Base-by-base conservation (phyloP, 73 alveolate species). In the Symbiodinium pilosum region DNA sequence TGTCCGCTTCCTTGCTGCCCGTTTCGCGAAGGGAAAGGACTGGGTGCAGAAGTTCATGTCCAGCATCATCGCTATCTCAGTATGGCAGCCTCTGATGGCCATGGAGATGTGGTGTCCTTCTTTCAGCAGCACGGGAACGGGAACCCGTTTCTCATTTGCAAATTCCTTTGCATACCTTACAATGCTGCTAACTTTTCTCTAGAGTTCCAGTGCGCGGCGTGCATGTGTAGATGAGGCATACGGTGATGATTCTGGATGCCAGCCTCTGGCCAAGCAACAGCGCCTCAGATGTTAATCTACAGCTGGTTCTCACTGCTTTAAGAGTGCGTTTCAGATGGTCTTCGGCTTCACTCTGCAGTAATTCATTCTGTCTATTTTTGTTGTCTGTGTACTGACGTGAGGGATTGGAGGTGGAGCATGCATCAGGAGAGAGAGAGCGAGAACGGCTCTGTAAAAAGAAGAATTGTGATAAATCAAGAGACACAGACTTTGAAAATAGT, bases 261-360 rank as follows among this genome's bases (percentile, higher is more conserved):
- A 36, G 64, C 91, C 11, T 36, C 41, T 83, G 91, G 91, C 91
- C 91, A 5, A n/a, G n/a, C n/a, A n/a, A n/a, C n/a, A n/a, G n/a
- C n/a, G n/a, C n/a, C n/a, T n/a, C n/a, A n/a, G n/a, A n/a, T n/a
- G n/a, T n/a, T n/a, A n/a, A n/a, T n/a, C n/a, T n/a, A n/a, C n/a
- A n/a, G n/a, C n/a, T n/a, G n/a, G n/a, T n/a, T n/a, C n/a, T n/a
- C n/a, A n/a, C n/a, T n/a, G n/a, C n/a, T n/a, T n/a, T n/a, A n/a
- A n/a, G n/a, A n/a, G n/a, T n/a, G n/a, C n/a, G n/a, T n/a, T n/a
- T n/a, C n/a, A n/a, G n/a, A n/a, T n/a, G n/a, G n/a, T n/a, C 4
- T 26, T 39, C 59, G 64, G 40, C 87, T n/a, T 83, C 68, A 11
- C 38, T 36, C 69, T 8, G 32, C 5, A 21, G 26, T 8, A 75